Conservation (phyloP, 2,329 filamentous ascomycete genomes). For the Verticillium tricorpus region DNA sequence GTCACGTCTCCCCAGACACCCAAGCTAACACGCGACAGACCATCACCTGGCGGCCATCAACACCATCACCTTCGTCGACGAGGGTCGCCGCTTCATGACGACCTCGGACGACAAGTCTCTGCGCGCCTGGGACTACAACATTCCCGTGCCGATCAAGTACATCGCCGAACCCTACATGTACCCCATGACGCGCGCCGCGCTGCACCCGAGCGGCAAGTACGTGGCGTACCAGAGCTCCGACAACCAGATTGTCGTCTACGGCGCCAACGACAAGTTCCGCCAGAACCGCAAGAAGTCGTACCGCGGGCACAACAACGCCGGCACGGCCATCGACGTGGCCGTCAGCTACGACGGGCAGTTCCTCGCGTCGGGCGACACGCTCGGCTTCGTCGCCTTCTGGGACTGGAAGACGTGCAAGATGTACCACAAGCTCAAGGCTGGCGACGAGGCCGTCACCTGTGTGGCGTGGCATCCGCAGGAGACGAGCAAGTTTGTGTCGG, state of each 20-base stretch:
- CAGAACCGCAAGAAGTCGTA: constrained; percentile 98
- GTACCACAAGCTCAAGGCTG: constrained; percentile 91
- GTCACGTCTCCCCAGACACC: too few relatives aligned
- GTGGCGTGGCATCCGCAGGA: constrained; percentile 97
- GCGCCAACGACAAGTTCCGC: constrained; percentile 89
- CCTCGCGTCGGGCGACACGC: constrained; percentile 79
- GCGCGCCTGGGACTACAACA: constrained; percentile 96
- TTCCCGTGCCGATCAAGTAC: constrained; percentile 97
- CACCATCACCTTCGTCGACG: constrained; percentile 93
- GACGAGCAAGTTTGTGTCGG: constrained; percentile 88
- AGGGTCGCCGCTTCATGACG: constrained; percentile 92
- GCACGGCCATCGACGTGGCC: constrained; percentile 84
- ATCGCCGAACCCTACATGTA: constrained; percentile 99
- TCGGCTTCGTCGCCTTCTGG: constrained; percentile 92
- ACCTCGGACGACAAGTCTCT: constrained; percentile 96
- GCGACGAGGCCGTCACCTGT: constrained; percentile 77
- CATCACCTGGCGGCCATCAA: constrained; percentile 98
- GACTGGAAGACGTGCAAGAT: constrained; percentile 99
- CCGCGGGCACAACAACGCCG: constrained; percentile 91
- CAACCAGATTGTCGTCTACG: constrained; percentile 96
- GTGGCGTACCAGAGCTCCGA: constrained; percentile 86
- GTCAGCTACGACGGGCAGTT: constrained; percentile 92
- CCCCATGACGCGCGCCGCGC: constrained; percentile 78
- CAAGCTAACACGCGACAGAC: constrained; percentile 41
- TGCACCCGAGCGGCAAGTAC: constrained; percentile 88